Evolutionary conservation across 2,329 filamentous ascomycete species (phyloP).

Genomic region (Thielaviopsis punctulata): DNA sequence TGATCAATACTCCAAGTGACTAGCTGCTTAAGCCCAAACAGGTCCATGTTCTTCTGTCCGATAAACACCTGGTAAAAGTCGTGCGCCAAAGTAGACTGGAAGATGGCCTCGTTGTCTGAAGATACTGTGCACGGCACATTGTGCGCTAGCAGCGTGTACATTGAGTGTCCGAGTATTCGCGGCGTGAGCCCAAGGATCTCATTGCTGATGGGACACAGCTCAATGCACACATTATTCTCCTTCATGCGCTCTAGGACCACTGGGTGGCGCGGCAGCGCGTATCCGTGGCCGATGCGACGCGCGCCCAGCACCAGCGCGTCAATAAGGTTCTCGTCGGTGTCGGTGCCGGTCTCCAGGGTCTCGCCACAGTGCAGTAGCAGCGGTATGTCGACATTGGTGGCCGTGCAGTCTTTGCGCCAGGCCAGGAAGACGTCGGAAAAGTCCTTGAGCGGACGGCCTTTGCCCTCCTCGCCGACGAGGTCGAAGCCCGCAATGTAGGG

Average conservation of each 20-base stretch:
- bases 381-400: slow-evolving; percentile 38
- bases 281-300: slow-evolving; percentile 59
- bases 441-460: slow-evolving; percentile 39
- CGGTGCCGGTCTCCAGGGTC: slow-evolving; percentile 47
- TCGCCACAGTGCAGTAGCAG: slow-evolving; percentile 67
- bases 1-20: slow-evolving; percentile 45
- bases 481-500: slow-evolving; percentile 53
- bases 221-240: slow-evolving; percentile 47
- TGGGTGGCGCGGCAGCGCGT: slow-evolving; percentile 49
- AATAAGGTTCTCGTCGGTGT: slow-evolving; percentile 49
- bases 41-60: slow-evolving; percentile 46
- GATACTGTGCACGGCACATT: slow-evolving; percentile 58
- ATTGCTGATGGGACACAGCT: slow-evolving; percentile 63
- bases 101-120: slow-evolving; percentile 59
- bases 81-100: slow-evolving; percentile 54
- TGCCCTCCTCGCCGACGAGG: slow-evolving; percentile 50
- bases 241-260: slow-evolving; percentile 50
- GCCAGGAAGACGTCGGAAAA: slow-evolving; percentile 37
- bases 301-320: slow-evolving; percentile 49
- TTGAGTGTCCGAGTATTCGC: slow-evolving; percentile 45
- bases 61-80: slow-evolving; percentile 66
- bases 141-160: slow-evolving; percentile 52
- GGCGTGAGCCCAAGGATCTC: slow-evolving; percentile 55
- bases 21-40: slow-evolving; percentile 56
- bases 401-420: slow-evolving; percentile 35